These are phyloP conservation scores for Acidiella bohemica DNA, from an alignment of 495 filamentous ascomycete genomes.

Conservation along the genomic window DNA sequence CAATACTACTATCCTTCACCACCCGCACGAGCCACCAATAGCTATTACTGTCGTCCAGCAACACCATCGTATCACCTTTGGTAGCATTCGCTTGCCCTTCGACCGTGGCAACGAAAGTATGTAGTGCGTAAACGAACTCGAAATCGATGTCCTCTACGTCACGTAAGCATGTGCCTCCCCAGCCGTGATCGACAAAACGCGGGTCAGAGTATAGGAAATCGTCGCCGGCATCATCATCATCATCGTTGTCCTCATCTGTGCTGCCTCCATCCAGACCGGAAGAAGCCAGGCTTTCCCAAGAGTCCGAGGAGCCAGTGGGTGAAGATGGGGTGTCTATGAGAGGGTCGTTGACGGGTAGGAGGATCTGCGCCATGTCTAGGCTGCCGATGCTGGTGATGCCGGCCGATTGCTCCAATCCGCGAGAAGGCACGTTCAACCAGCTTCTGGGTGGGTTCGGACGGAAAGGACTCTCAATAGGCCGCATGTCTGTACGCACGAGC, in stretches of 20 bases:
- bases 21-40: slow-evolving; percentile 99
- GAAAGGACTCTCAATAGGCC: slow-evolving; percentile 14
- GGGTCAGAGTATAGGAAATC: slow-evolving; percentile 34
- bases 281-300: too few relatives aligned
- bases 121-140: slow-evolving; percentile 95
- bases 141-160: slow-evolving; percentile 96
- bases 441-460: slow-evolving; percentile 3
- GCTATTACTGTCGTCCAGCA: slow-evolving; percentile 98
- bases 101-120: slow-evolving; percentile 94
- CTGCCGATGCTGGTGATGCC: slow-evolving; percentile 19
- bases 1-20: slow-evolving; percentile 93
- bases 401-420: slow-evolving; percentile 4
- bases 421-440: neutral
- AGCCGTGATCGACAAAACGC: slow-evolving; percentile 51
- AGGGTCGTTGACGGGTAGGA: slow-evolving; percentile 33
- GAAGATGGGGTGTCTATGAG: slow-evolving; percentile 25
- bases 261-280: too few relatives aligned
- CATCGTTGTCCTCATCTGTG: too few relatives aligned
- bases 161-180: slow-evolving; percentile 69
- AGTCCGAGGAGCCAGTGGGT: slow-evolving; percentile 17
- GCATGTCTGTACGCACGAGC: neutral
- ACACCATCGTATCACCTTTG: slow-evolving; percentile 98
- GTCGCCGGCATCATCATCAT: slow-evolving; percentile 40
- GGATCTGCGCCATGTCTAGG: slow-evolving; percentile 26
- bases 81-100: slow-evolving; percentile 97